These are phyloP conservation scores for Hypoxylon cercidicola DNA, from an alignment of 495 filamentous ascomycete genomes.

Conservation along the genomic window DNA sequence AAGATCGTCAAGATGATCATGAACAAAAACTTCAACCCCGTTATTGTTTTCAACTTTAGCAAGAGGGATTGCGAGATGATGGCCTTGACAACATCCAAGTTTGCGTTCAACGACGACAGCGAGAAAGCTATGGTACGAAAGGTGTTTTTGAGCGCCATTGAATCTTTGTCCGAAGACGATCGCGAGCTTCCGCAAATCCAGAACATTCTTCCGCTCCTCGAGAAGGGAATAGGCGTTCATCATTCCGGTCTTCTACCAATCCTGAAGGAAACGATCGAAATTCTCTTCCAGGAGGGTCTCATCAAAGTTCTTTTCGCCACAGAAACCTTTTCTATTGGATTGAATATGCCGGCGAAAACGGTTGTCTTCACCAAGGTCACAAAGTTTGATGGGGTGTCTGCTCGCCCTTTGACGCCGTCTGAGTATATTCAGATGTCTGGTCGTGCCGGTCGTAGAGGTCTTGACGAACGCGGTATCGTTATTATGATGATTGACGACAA, in stretches of 20 bases:
- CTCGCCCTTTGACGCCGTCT: conserved; percentile 89
- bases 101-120: conserved; percentile 97
- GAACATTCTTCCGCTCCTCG: conserved; percentile 88
- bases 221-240: conserved; percentile 95
- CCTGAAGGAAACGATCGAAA: conserved; percentile 98
- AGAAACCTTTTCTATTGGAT: conserved; percentile 97
- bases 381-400: conserved; percentile 88
- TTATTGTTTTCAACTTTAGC: conserved; percentile 99
- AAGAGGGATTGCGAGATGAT: conserved; percentile 92
- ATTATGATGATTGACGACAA: conserved; percentile 99
- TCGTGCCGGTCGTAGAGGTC: conserved; percentile 92
- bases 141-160: conserved; percentile 91
- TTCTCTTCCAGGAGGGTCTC: conserved; percentile 96
- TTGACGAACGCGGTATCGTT: conserved; percentile 97
- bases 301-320: conserved; percentile 98
- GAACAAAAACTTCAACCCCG: conserved; percentile 92
- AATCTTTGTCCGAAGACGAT: conserved; percentile 90
- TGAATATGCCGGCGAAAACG: conserved; percentile 99
- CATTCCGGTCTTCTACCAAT: conserved; percentile 96
- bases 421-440: conserved; percentile 99
- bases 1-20: conserved; percentile 99
- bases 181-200: conserved; percentile 85
- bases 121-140: conserved; percentile 95
- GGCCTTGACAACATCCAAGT: conserved; percentile 81
- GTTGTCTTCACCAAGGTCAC: conserved; percentile 97